phyloP scores from a whole-genome alignment of 1,284 basidiomycete species.

The Pholiota adiposa region DNA sequence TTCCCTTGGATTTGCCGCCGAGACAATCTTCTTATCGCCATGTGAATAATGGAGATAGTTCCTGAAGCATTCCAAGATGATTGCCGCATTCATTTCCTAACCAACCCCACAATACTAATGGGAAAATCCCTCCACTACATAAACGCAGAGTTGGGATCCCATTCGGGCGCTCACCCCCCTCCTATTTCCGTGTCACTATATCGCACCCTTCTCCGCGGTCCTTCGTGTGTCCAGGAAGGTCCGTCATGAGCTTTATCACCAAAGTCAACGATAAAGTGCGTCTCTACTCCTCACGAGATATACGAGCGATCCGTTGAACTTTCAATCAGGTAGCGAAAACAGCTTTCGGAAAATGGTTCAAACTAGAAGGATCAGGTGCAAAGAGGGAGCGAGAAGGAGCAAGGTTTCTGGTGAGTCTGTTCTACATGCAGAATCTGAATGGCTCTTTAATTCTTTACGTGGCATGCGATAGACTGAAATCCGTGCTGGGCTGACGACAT shows the following conservation, averaged over 20 bases:
- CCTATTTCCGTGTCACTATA: neutral
- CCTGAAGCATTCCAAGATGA: neutral
- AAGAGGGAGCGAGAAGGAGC: conserved; percentile 76
- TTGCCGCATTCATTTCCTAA: neutral
- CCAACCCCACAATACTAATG: neutral
- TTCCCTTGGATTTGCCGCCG: no score
- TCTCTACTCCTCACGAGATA: conserved; percentile 11
- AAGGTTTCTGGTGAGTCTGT: conserved; percentile 64
- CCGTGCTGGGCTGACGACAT: conserved; percentile 83
- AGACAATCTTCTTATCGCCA: neutral
- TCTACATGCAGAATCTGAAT: no score
- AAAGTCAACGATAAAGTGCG: conserved; percentile 8
- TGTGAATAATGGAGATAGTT: neutral
- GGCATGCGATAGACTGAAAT: conserved; percentile 66
- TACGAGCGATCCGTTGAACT: conserved; percentile 3
- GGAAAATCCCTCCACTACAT: neutral
- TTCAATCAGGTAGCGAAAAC: conserved; percentile 67
- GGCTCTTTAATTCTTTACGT: neutral
- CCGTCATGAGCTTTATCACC: conserved; percentile 7
- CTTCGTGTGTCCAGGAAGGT: neutral
- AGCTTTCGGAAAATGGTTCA: conserved; percentile 80
- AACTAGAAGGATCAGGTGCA: conserved; percentile 83
- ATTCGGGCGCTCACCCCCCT: neutral
- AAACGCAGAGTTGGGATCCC: neutral
- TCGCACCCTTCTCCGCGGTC: neutral